Base-by-base conservation (phyloP, 169 alveolate species). In the Babesia ovis region DNA sequence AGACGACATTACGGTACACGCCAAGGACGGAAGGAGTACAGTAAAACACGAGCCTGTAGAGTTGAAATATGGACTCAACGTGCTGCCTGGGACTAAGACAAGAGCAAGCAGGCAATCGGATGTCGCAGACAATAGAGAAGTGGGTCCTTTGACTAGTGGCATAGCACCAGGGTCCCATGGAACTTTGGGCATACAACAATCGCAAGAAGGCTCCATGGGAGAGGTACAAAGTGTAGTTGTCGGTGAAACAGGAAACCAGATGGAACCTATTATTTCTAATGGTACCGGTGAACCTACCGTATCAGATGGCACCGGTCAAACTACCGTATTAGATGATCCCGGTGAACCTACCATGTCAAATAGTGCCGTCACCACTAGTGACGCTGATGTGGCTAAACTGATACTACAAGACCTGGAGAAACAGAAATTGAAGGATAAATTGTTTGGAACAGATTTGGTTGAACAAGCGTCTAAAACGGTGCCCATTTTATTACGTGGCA, bases 31-130 rank as follows among this genome's bases (percentile, higher is more conserved):
- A 9, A 27, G 29, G 50, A 12, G 16, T 8, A 32, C 34, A 22
- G 9, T 23, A 35, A 37, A 58, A 35, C 0, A 2, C 4, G 45
- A 16, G 22, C 58, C 62, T 2, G 25, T 39, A 3, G 75, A 77
- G 41, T 14, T 77, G 39, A 67, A 77, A 27, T 77, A 59, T 45
- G 86, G 86, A 4, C 74, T 77, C 8, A 77, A 77, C 25, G 27
- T 77, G 25, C 9, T 77, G 20, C 53, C 5, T 2, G 22, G 16
- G 20, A 37, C 12, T 2, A 41, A 59, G 34, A 59, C 3, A 2
- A 20, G 54, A 12, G 5, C 56, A 8, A 32, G 39, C 23, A 58
- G 43, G n/a, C 9, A 50, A 50, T 6, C 22, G 31, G 64, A 55
- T 22, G 64, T 27, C 6, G 46, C 64, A 55, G 45, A 22, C n/a